phyloP scores from a whole-genome alignment of 345 rosid genomes.

The Euphorbia lathyris region DNA sequence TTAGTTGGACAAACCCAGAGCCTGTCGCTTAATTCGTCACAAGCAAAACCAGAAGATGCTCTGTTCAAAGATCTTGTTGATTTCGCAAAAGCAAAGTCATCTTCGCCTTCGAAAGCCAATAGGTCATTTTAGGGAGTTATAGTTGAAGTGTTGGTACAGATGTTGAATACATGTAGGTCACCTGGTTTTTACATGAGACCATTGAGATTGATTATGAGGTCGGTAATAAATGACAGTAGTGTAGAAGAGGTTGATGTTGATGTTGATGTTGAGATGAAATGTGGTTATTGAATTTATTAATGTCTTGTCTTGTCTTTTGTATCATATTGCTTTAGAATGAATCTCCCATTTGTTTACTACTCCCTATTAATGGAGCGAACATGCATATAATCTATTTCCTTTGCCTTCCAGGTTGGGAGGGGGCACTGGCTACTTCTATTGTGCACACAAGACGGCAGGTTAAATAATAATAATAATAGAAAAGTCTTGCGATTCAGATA shows the following conservation, averaged over 20 bases:
- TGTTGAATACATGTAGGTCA: slow-evolving; percentile 22
- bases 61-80: slow-evolving; percentile 91
- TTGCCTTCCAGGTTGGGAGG: not conserved
- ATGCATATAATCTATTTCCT: not conserved
- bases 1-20: slow-evolving; percentile 60
- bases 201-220: slow-evolving; percentile 20
- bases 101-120: slow-evolving; percentile 64
- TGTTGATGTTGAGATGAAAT: slow-evolving; percentile 2
- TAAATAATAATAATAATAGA: too few species aligned
- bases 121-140: slow-evolving; percentile 46
- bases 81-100: slow-evolving; percentile 81
- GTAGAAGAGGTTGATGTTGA: slow-evolving; percentile 20
- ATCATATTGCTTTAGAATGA: not conserved
- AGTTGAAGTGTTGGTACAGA: slow-evolving; percentile 32
- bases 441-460: too few species aligned
- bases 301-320: slow-evolving; percentile 18
- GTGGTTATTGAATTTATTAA: slow-evolving; percentile 16
- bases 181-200: slow-evolving; percentile 21
- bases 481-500: too few species aligned
- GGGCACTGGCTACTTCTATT: too few species aligned
- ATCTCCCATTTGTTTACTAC: not conserved
- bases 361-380: not conserved
- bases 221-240: slow-evolving; percentile 18
- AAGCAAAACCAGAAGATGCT: slow-evolving; percentile 72
- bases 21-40: slow-evolving; percentile 59